Evolutionary conservation across 371 early-diverging fungal genomes (phyloP), one percentile per base, ranked within the genome.

Genomic region (Mortierella sp.): DNA sequence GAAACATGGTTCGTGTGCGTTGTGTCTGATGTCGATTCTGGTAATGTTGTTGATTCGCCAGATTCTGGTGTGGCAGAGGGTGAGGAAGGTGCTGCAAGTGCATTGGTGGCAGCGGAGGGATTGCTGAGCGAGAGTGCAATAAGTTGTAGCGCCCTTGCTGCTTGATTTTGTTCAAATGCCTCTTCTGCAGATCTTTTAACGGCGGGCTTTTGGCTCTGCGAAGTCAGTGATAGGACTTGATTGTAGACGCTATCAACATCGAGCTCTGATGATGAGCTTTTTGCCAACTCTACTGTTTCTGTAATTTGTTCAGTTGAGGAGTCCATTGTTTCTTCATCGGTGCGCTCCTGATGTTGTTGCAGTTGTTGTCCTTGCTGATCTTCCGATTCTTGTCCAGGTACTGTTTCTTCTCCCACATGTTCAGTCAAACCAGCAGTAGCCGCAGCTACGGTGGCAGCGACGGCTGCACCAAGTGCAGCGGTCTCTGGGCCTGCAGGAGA

Each of bases 121-220:
- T 61, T 69, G 67, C 43, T 72, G 32, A 81, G 68, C 0, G 76
- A 76, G 35, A 68, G 73, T 24, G 83, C 83, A 58, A 81, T 81
- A 11, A 69, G 55, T 39, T 81, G 83, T 2, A 81, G 68, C 3
- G 83, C 83, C 18, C 61, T 65, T 9, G 83, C 83, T 5, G 83
- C 83, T 24, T 76, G 73, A 60, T 70, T 70, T 39, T 80, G 81
- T 18, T 78, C 79, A 51, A 73, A 64, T 4, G 57, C 67, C 12
- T 79, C 80, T 14, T 81, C 73, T 20, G 72, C 73, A 43, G 73
- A 62, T 54, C 75, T 49, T 39, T 80, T 75, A 39, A 69, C 24
- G 45, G 22, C 60, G 58, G 66, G 52, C 59, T 72, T 69, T 28
- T 68, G 70, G 37, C 58, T 64, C 57, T 66, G 78, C 4, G 80